Conservation (phyloP, 139 green algal species). For the Chlorella sp. region DNA sequence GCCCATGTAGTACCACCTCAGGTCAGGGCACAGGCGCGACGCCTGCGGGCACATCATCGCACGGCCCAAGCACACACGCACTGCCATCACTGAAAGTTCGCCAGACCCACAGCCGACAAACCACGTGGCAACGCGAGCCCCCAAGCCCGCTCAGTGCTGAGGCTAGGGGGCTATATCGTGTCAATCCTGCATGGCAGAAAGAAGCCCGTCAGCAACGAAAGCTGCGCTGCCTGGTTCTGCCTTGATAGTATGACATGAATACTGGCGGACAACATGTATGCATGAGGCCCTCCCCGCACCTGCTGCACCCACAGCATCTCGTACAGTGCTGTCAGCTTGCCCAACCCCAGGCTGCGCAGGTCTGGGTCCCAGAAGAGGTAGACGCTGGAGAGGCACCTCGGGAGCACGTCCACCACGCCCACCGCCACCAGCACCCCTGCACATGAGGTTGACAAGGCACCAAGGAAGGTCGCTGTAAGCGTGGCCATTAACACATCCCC, state of each 20-base stretch:
- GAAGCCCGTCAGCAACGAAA: not conserved
- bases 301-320: conserved; percentile 69
- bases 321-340: conserved; percentile 63
- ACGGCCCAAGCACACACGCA: no score
- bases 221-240: not conserved
- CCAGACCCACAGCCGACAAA: no score
- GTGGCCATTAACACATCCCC: no score
- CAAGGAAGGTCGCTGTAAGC: not conserved
- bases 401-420: conserved; percentile 88
- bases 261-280: not conserved
- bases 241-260: no score
- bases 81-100: no score
- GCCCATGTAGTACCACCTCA: conserved; percentile 91
- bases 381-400: conserved; percentile 70
- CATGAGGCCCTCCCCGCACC: not conserved
- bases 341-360: conserved; percentile 59
- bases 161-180: no score
- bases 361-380: conserved; percentile 96
- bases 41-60: no score
- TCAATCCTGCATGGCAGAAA: no score
- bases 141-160: no score
- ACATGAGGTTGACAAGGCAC: not conserved
- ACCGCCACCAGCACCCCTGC: conserved; percentile 77
- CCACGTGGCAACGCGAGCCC: no score
- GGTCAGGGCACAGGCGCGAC: conserved; percentile 18